Conservation (phyloP, 306 rosid genomes). For the Medicago ruthenica region DNA sequence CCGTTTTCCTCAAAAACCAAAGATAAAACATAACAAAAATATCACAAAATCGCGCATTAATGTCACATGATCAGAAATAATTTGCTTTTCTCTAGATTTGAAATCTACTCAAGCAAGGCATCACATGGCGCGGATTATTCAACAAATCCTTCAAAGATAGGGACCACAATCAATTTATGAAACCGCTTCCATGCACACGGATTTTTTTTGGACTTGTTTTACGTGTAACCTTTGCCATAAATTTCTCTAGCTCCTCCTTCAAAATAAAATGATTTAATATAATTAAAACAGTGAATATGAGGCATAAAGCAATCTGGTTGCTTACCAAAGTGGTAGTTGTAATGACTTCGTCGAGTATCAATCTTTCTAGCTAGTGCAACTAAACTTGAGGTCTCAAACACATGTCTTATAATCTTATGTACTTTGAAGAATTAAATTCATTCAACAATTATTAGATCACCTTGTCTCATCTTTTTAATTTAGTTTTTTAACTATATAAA, state of each 20-base stretch:
- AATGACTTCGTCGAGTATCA: not conserved
- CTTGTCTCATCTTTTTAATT: too few species aligned
- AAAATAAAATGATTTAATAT: not conserved
- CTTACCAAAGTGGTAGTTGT: not conserved
- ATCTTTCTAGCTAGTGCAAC: too few species aligned
- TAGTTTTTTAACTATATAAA: too few species aligned
- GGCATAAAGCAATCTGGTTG: not conserved
- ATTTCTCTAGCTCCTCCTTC: not conserved
- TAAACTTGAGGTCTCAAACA: too few species aligned
- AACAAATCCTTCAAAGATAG: not conserved
- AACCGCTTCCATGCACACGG: not conserved
- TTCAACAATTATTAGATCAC: too few species aligned
- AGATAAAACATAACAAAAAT: too few species aligned
- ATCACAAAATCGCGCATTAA: not conserved
- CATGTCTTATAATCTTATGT: too few species aligned
- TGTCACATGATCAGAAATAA: slow-evolving; percentile 18
- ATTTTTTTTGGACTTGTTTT: not conserved
- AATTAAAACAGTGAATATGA: not conserved
- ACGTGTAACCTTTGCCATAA: not conserved
- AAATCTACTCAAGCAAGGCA: not conserved
- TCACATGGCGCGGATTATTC: not conserved
- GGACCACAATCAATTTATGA: not conserved
- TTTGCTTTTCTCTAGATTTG: slow-evolving; percentile 22
- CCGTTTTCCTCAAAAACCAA: too few species aligned
- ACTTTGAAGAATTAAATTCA: too few species aligned